Evolutionary conservation across 2,329 filamentous ascomycete genomes (phyloP), one percentile per base, ranked within the genome.

Genomic region (Xylariaceae sp.): DNA sequence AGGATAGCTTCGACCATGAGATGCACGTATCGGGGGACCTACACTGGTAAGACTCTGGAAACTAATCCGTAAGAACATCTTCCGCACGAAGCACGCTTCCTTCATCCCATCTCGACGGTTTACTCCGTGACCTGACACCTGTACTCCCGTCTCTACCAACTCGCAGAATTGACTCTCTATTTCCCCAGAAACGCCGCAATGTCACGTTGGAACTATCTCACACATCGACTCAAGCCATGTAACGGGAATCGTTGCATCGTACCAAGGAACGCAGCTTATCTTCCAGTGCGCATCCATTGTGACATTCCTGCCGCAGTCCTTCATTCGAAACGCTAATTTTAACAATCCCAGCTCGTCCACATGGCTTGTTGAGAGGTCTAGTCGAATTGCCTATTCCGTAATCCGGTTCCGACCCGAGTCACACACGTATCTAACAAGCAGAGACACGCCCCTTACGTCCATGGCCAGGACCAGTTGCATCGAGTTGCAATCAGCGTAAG

Each of bases 311-410:
- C 66, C 63, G 65, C 56, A 59, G 62, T 68, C 68, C 68, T 70
- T 66, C 37, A 63, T 66, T 64, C 61, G 61, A 66, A 66, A 65
- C 61, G 48, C 61, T 67, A 70, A 70, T 70, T 68, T 69, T 62
- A 65, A 67, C 62, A 62, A 67, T 66, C 68, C 65, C 51, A 60
- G 65, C 62, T 64, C 66, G 66, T 55, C 60, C 64, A 64, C 62
- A 66, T 66, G 62, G 62, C 61, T 60, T 56, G 55, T 57, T 56
- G 60, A 56, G 50, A 66, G 68, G 66, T 68, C 66, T 67, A 69
- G 62, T 58, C 67, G 63, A 70, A 64, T 70, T 70, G 65, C 69
- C 69, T 68, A 67, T 68, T 69, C 62, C 57, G 65, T 68, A 67
- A 68, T 69, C 62, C 58, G 65, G 68, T 56, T 65, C 59, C 64